phyloP scores from a whole-genome alignment of 805 yeast genomes.

The Kluyveromyces siamensis region DNA sequence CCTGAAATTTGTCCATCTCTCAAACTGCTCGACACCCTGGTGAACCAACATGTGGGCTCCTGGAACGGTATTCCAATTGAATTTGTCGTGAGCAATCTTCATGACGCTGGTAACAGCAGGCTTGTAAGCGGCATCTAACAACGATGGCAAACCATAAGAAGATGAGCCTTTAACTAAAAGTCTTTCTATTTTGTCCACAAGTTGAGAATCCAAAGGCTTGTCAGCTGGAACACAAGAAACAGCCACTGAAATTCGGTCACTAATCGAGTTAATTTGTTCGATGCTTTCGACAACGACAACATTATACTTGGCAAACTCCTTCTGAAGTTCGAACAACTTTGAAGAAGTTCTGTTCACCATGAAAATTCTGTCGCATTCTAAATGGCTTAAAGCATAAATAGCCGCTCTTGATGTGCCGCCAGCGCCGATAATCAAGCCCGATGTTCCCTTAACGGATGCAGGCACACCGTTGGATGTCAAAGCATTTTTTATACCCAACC shows the following conservation, averaged over 20 bases:
- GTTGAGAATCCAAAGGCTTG: slow-evolving; percentile 47
- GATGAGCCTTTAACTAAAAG: slow-evolving; percentile 35
- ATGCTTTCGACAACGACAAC: slow-evolving; percentile 46
- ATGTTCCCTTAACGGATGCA: slow-evolving; percentile 28
- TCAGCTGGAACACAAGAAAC: slow-evolving; percentile 85
- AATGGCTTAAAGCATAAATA: slow-evolving; percentile 64
- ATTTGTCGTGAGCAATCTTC: slow-evolving; percentile 56
- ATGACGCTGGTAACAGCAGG: slow-evolving; percentile 82
- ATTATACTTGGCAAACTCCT: slow-evolving; percentile 50
- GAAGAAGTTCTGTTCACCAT: slow-evolving; percentile 71
- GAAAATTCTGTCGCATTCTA: slow-evolving; percentile 74
- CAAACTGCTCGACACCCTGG: slow-evolving; percentile 87
- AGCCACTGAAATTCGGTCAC: slow-evolving; percentile 43
- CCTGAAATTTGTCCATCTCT: slow-evolving; percentile 57
- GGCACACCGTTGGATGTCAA: slow-evolving; percentile 57
- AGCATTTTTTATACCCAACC: slow-evolving; percentile 78
- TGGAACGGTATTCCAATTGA: slow-evolving; percentile 72
- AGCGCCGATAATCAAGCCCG: slow-evolving; percentile 85
- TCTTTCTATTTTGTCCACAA: slow-evolving; percentile 41
- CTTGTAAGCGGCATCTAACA: slow-evolving; percentile 92
- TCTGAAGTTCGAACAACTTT: slow-evolving; percentile 51
- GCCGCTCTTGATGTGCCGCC: slow-evolving; percentile 99
- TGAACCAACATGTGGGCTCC: slow-evolving; percentile 89
- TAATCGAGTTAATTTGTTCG: slow-evolving; percentile 34
- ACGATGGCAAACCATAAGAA: slow-evolving; percentile 39